Percentiles rank a stretch among this genome's conserved stretches.
Conservation (phyloP, 495 filamentous ascomycete genomes). For the Tuber melanosporum region DNA sequence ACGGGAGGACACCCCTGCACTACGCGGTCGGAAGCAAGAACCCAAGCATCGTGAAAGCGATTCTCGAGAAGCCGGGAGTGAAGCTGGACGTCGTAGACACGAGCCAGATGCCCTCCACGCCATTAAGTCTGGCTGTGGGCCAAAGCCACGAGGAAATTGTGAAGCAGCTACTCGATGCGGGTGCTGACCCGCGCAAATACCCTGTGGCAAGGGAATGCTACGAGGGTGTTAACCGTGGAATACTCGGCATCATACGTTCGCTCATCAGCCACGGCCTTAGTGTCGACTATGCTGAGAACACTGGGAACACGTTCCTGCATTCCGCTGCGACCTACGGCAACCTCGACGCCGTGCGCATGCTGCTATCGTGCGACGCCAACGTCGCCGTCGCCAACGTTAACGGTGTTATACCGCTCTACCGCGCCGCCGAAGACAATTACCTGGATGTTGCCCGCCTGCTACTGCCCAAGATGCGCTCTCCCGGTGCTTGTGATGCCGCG, state of each 20-base stretch:
- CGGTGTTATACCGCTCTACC: constrained; percentile 1
- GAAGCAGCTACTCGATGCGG: not conserved
- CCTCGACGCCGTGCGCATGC: not conserved
- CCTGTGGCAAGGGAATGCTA: not conserved
- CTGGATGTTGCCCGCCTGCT: not conserved
- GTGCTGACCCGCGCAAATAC: not conserved
- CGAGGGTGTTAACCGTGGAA: not conserved
- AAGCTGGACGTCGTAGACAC: not conserved
- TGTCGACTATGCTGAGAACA: not conserved
- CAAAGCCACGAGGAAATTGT: not conserved
- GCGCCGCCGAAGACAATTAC: not conserved
- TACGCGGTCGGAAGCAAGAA: constrained; percentile 1
- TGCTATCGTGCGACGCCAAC: not conserved
- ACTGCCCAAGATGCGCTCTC: not conserved
- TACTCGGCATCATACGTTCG: not conserved
- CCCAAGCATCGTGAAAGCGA: not conserved
- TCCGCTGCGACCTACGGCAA: not conserved
- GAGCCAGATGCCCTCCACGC: not conserved
- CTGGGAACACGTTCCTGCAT: not conserved
- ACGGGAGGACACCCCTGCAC: not conserved
- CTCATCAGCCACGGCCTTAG: not conserved
- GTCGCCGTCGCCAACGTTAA: not conserved
- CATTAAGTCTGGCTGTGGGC: not conserved
- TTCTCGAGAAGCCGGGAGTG: not conserved
- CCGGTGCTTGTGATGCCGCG: not conserved